Base-by-base conservation (phyloP, 306 rosid genomes). In the Prunus mira region DNA sequence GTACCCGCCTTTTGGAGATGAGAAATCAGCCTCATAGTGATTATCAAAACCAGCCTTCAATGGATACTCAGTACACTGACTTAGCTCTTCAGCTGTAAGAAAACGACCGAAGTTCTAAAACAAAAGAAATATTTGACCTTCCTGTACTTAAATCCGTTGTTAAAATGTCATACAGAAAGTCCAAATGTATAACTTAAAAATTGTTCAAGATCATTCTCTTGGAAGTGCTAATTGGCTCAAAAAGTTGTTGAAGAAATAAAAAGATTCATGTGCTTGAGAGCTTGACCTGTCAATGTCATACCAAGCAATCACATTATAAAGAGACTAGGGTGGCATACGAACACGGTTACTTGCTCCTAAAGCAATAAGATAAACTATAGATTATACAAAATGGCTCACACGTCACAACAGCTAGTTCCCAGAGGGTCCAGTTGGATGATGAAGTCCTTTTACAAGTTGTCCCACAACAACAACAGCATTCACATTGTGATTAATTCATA, bases 71-170 rank as follows among this genome's bases (percentile, higher is more conserved):
- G 11, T 56, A 11, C 22, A 77, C 41, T 67, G 61, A 65, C 70
- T 69, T 61, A 18, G 60, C 41, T 14, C 72, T 69, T 57, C 69
- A 17, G 51, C 30, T 67, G 77, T 61, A 75, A 75, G 76, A 64
- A 68, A 69, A 15, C 25, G 22, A 3, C 67, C 58, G 22, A 50
- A 61, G 5, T 61, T 61, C 30, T 57, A 22, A 22, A 52, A 56
- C 12, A 1, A 25, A 56, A 56, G 4, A 56, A 1, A 5, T 10
- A 4, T 38, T 38, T 38, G 5, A 4, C 28, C 2, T 20, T 20
- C 20, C 28, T 20, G 15, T 38, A 6, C 43, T 1, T 38, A 6
- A 38, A 38, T 38, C 43, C 9, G 1, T 6, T 38, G 43, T 38
- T 38, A 7, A 38, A 38, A 6, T 38, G 43, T 38, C 43, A 38